These are phyloP conservation scores for Meyerozyma elateridarum DNA, from an alignment of 1,139 yeast genomes.

Conservation along the genomic window DNA sequence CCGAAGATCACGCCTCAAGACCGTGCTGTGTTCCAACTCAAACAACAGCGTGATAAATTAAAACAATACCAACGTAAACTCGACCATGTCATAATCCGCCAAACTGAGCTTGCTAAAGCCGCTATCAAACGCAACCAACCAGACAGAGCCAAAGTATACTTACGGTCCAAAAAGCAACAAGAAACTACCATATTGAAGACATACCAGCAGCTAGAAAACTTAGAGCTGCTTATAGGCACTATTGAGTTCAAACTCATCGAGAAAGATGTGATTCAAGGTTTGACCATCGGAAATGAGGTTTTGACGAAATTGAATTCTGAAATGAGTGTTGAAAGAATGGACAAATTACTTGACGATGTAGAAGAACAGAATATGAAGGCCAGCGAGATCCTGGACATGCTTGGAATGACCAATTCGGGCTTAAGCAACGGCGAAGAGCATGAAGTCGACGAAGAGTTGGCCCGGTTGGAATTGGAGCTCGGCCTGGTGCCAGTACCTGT, in stretches of 20 bases:
- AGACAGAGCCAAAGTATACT: slow-evolving; percentile 61
- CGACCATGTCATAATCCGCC: slow-evolving; percentile 50
- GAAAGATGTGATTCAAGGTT: slow-evolving; percentile 74
- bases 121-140: slow-evolving; percentile 52
- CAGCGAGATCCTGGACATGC: slow-evolving; percentile 51
- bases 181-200: slow-evolving; percentile 63
- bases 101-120: slow-evolving; percentile 52
- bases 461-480: not conserved
- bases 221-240: slow-evolving; percentile 68
- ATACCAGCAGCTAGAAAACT: slow-evolving; percentile 68
- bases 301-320: slow-evolving; percentile 72
- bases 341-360: slow-evolving; percentile 74
- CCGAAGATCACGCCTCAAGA: slow-evolving; percentile 78
- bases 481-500: not conserved
- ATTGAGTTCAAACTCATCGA: slow-evolving; percentile 89
- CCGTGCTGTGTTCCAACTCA: slow-evolving; percentile 77
- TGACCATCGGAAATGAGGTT: slow-evolving; percentile 48
- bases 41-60: slow-evolving; percentile 81
- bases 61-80: slow-evolving; percentile 69
- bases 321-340: slow-evolving; percentile 75
- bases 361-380: slow-evolving; percentile 80
- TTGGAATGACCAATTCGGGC: slow-evolving; percentile 25
- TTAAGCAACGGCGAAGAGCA: slow-evolving; percentile 2
- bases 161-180: slow-evolving; percentile 80
- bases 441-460: slow-evolving; percentile 3